These are phyloP conservation scores for Hypoxylon perforatum DNA, from an alignment of 495 filamentous ascomycete species.

Conservation along the genomic window DNA sequence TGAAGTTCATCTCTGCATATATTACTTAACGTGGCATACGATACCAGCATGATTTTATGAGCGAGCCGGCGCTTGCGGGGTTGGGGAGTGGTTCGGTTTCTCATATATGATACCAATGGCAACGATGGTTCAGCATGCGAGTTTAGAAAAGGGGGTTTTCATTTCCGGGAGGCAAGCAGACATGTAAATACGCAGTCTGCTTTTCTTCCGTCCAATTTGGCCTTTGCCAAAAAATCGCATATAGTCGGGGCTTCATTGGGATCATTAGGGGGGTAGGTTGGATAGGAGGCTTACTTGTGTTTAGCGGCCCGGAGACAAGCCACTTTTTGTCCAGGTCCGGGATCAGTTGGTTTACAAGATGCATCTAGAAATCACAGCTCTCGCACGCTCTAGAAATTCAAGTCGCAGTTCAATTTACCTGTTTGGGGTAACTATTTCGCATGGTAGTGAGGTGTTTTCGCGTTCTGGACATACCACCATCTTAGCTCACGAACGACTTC, in stretches of 20 bases:
- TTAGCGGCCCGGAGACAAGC: slow-evolving; percentile 1
- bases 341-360: slow-evolving; percentile 2
- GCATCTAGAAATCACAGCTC: slow-evolving; percentile 17
- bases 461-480: too few species aligned
- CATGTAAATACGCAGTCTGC: slow-evolving; percentile 9
- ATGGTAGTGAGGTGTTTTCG: too few species aligned
- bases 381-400: neutral
- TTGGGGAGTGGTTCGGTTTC: slow-evolving; percentile 14
- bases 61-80: slow-evolving; percentile 21
- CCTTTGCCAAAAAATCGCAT: slow-evolving; percentile 7
- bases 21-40: slow-evolving; percentile 8
- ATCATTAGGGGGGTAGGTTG: neutral
- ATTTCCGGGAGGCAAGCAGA: slow-evolving; percentile 1
- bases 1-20: slow-evolving; percentile 7
- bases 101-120: slow-evolving; percentile 28
- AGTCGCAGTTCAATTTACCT: neutral
- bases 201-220: neutral
- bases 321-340: slow-evolving; percentile 2
- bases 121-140: slow-evolving; percentile 11
- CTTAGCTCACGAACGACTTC: neutral
- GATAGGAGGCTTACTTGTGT: neutral
- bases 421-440: neutral
- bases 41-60: slow-evolving; percentile 25
- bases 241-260: slow-evolving; percentile 9
- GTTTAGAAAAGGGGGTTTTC: slow-evolving; percentile 12